Conservation (phyloP, 192 early-diverging fungal genomes). For the Coemansia sp. region DNA sequence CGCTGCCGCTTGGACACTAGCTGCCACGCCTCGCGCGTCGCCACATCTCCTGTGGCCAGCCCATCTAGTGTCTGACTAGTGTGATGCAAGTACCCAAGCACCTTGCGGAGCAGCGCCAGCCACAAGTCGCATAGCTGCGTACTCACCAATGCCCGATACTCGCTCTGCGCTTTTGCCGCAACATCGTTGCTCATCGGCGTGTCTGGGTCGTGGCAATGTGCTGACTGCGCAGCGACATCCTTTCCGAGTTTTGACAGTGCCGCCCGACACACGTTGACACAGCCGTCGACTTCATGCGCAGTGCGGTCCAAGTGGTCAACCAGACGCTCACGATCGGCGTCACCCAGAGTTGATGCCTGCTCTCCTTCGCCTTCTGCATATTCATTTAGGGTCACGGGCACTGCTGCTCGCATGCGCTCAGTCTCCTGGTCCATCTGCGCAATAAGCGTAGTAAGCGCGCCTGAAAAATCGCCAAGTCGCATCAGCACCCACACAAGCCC, state of each 20-base stretch:
- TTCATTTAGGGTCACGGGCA: constrained; percentile 7
- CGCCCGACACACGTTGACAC: constrained; percentile 43
- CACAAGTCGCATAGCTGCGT: constrained; percentile 51
- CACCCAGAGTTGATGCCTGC: constrained; percentile 11
- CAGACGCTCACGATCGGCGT: constrained; percentile 47
- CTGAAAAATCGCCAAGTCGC: constrained; percentile 51
- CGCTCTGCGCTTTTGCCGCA: constrained; percentile 14
- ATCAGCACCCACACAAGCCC: constrained; percentile 51
- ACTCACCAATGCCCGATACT: constrained; percentile 38
- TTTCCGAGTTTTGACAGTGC: constrained; percentile 37
- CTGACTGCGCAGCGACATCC: constrained; percentile 29
- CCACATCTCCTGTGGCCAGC: constrained; percentile 1
- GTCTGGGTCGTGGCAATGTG: constrained; percentile 8
- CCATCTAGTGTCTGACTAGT: constrained; percentile 37
- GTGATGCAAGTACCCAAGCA: constrained; percentile 45
- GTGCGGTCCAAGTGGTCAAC: constrained; percentile 33
- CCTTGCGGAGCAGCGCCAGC: constrained; percentile 38
- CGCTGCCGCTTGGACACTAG: constrained; percentile 49
- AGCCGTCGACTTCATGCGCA: constrained; percentile 26
- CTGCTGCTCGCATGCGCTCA: constrained; percentile 20
- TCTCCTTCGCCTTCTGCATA: not conserved
- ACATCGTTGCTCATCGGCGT: constrained; percentile 10
- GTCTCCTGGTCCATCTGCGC: constrained; percentile 33
- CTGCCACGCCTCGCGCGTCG: constrained; percentile 38
- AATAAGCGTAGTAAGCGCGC: constrained; percentile 42